These are phyloP conservation scores for Crithidia acanthocephali DNA, from an alignment of 208 protist species.

Conservation along the genomic window DNA sequence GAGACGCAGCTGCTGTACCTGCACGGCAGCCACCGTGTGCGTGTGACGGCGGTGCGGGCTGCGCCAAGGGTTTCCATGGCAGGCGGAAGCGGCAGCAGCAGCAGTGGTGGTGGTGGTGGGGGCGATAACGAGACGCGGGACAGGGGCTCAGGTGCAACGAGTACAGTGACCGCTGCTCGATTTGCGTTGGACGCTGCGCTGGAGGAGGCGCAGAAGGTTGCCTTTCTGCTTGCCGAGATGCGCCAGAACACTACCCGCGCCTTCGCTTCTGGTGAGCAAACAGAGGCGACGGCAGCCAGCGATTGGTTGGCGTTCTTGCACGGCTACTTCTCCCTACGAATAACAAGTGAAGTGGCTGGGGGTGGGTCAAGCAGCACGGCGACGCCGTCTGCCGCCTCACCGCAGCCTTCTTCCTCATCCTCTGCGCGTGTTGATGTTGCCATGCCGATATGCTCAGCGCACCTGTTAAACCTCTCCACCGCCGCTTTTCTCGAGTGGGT, in stretches of 20 bases:
- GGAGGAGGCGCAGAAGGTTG: conserved; percentile 13
- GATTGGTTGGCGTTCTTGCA: conserved; percentile 10
- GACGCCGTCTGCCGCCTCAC: not conserved
- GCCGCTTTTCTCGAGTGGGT: conserved; percentile 70
- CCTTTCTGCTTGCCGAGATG: conserved; percentile 17
- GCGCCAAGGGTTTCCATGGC: not conserved
- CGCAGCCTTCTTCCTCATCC: not conserved
- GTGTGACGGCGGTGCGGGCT: conserved; percentile 8
- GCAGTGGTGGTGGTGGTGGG: not conserved
- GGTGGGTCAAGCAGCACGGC: not conserved
- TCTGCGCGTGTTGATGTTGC: conserved; percentile 2
- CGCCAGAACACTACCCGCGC: conserved; percentile 18
- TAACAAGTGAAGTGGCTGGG: not conserved
- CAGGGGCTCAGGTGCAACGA: not conserved
- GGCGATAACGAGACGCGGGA: not conserved
- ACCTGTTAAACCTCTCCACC: conserved; percentile 61
- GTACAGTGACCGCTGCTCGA: not conserved
- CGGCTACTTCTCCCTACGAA: conserved; percentile 27
- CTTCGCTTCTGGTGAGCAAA: not conserved
- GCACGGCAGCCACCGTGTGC: conserved; percentile 30
- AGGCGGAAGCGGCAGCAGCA: not conserved
- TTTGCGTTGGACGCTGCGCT: not conserved
- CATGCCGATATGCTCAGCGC: conserved; percentile 34
- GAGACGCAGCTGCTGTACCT: conserved; percentile 36
- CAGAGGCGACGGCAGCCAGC: not conserved